A percentile compares a stretch with the other conserved stretches of the same genome.
Evolutionary conservation across 1,284 basidiomycete genomes (phyloP).

Genomic region (Porodaedalea pini): DNA sequence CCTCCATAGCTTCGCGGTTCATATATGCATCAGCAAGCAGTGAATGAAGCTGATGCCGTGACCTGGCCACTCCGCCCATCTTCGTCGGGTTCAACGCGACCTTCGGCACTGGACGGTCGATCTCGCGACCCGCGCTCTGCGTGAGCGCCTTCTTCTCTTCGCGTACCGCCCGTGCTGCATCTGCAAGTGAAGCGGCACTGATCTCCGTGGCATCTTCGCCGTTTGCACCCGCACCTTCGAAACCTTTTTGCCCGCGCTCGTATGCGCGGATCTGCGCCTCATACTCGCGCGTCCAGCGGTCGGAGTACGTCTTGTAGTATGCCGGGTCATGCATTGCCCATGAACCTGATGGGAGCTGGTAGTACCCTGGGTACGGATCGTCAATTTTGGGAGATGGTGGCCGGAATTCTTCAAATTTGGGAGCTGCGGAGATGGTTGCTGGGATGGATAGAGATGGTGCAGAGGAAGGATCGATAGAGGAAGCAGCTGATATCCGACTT

Average conservation of each 20-base stretch:
- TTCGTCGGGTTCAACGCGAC: constrained; percentile 78
- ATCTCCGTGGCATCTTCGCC: constrained; percentile 53
- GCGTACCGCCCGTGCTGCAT: constrained; percentile 64
- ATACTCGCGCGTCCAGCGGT: constrained; percentile 69
- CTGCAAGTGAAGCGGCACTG: constrained; percentile 71
- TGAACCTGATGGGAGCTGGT: constrained; percentile 73
- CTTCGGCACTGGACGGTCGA: constrained; percentile 54
- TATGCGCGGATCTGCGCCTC: constrained; percentile 64
- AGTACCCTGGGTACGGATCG: constrained; percentile 87
- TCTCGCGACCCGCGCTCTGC: constrained; percentile 40
- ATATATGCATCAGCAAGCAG: constrained; percentile 73
- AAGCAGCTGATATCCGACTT: constrained; percentile 22
- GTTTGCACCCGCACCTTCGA: constrained; percentile 55
- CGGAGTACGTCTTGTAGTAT: constrained; percentile 73
- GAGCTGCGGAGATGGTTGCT: constrained; percentile 57
- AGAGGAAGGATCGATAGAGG: constrained; percentile 18
- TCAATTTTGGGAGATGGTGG: constrained; percentile 71
- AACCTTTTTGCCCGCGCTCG: constrained; percentile 67
- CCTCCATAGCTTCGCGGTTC: constrained; percentile 75
- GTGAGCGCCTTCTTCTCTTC: constrained; percentile 74
- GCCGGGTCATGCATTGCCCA: constrained; percentile 76
- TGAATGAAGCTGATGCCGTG: constrained; percentile 72
- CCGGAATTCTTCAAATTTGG: constrained; percentile 62
- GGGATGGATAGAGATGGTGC: constrained; percentile 18
- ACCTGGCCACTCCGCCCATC: constrained; percentile 60